phyloP scores from a whole-genome alignment of 305 asterid species.

The Stenogyne calaminthoides region DNA sequence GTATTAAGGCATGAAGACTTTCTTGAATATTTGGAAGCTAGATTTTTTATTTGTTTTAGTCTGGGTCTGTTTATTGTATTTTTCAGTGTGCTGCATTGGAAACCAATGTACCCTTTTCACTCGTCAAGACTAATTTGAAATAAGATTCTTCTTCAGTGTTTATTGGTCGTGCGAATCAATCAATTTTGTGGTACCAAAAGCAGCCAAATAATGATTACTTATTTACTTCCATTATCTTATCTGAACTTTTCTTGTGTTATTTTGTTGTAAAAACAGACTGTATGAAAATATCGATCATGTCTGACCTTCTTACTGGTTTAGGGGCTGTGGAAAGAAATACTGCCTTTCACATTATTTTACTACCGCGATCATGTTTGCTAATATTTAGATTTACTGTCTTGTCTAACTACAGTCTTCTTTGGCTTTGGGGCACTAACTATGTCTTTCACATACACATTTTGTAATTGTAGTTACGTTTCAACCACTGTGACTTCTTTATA shows the following conservation, averaged over 20 bases:
- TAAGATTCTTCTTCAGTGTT: neutral
- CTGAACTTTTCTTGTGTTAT: neutral
- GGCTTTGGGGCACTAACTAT: too few relatives aligned
- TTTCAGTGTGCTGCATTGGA: neutral
- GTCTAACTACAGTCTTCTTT: too few relatives aligned
- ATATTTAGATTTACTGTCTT: too few relatives aligned
- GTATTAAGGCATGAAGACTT: conserved; percentile 1
- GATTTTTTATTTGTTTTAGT: neutral
- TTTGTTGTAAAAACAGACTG: neutral
- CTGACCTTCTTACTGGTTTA: neutral
- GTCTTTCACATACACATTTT: too few relatives aligned
- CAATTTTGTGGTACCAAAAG: neutral
- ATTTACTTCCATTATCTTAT: neutral
- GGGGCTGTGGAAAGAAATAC: neutral
- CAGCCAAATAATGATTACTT: neutral
- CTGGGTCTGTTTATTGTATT: conserved; percentile 4
- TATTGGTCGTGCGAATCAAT: neutral
- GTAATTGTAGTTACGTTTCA: too few relatives aligned
- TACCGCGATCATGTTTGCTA: neutral
- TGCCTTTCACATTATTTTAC: neutral
- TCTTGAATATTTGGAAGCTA: neutral
- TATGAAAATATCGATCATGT: neutral
- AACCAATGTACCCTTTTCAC: neutral
- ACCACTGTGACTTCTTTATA: too few relatives aligned
- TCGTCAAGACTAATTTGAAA: neutral